A percentile compares a stretch with the other conserved stretches of the same genome.
These are phyloP conservation scores for Geotrichum klebahnii DNA, from an alignment of 1,139 yeast genomes.

Conservation along the genomic window DNA sequence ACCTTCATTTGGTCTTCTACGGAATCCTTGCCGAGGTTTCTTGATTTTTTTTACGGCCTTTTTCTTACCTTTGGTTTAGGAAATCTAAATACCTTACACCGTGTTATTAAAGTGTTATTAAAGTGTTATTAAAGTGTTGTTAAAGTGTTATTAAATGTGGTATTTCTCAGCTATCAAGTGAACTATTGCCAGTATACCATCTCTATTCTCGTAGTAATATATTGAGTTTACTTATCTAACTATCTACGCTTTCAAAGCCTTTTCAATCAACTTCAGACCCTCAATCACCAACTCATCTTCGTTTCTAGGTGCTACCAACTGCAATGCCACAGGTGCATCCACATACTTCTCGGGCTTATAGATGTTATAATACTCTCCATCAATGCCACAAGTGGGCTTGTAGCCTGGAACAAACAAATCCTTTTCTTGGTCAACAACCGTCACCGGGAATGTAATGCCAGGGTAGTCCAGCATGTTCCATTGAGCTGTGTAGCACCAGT, in stretches of 20 bases:
- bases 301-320: conserved; percentile 43
- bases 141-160: no score
- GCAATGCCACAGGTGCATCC: conserved; percentile 46
- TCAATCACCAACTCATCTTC: conserved; percentile 37
- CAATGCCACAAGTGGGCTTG: conserved; percentile 35
- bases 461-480: conserved; percentile 53
- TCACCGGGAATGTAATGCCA: conserved; percentile 51
- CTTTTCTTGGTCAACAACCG: conserved; percentile 43
- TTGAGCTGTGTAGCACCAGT: conserved; percentile 62
- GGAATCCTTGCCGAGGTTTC: no score
- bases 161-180: no score
- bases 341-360: conserved; percentile 41
- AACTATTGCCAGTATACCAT: no score
- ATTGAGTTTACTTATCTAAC: no score
- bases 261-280: background rate
- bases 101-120: no score
- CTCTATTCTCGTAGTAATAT: no score
- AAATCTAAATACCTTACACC: no score
- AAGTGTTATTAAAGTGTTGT: no score
- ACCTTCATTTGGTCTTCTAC: no score
- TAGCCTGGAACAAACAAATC: conserved; percentile 36
- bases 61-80: no score
- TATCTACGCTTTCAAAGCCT: conserved; percentile 1
- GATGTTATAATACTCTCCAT: conserved; percentile 31
- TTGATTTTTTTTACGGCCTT: no score